Evolutionary conservation across 1,284 basidiomycete genomes (phyloP), one percentile per base, ranked within the genome.

Genomic region (Cutaneotrichosporon sp.): DNA sequence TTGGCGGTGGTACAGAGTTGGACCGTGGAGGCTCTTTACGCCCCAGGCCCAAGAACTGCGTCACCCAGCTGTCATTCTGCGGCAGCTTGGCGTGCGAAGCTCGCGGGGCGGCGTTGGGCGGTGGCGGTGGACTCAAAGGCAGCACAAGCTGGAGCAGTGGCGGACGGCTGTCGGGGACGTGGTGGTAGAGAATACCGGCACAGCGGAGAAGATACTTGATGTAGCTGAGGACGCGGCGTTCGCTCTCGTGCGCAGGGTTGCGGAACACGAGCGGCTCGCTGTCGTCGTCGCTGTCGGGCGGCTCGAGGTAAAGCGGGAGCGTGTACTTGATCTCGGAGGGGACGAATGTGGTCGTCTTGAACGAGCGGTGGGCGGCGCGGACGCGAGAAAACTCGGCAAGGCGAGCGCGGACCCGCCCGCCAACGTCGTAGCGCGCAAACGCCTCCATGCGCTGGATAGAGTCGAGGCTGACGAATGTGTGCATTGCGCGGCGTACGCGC

Each of bases 291-390:
- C 14, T 30, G 4, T 49, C 46, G n/a, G 13, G 26, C 7, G 54
- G 53, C 20, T 65, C 61, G 9, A 70, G 59, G 33, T 68, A 66
- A 13, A 75, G 62, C 9, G 71, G 74, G 1, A 81, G 73, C 2
- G 74, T 76, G 59, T 80, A 78, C 59, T 77, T 77, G 34, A 77
- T 69, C 18, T 76, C 68, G 4, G 73, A 57, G 1, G 77, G 68
- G n/a, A 76, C 56, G 56, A 78, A 81, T 1, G 74, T 75, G 7
- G 78, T 78, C 49, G 75, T 76, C 59, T 80, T 80, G 72, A 81
- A 79, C 46, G 71, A 65, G 23, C 57, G 23, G 15, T 26, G 42
- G 8, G 35, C 58, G 20, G 35, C 39, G 17, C 5, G 14, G 26
- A 41, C 41, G 13, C 43, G 43, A 45, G 49, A 46, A 52, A 64